Base-by-base conservation (phyloP, 1,284 basidiomycete genomes). In the Puccinia novopanici region DNA sequence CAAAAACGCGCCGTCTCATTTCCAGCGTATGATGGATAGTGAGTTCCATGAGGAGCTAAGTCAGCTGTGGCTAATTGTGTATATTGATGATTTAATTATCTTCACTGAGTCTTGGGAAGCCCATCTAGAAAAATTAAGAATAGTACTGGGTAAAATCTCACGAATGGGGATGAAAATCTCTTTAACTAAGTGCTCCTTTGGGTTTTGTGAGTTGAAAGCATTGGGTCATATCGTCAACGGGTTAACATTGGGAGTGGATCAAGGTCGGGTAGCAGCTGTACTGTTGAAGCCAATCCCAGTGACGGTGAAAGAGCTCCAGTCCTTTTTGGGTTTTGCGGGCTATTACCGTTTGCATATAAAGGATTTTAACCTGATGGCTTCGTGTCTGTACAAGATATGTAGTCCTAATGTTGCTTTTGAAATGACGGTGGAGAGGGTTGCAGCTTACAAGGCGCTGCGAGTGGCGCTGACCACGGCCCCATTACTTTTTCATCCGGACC, bases 41-140 rank as follows among this genome's bases (percentile, higher is more conserved):
- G 1, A 24, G 52, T 73, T 73, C 30, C 55, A n/a, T 45, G 9
- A 12, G 22, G 61, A 76, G 30, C 8, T 76, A 10, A 54, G 37
- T 0, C 17, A 67, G 54, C 40, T 59, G 10, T 52, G 61, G 40
- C 19, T 67, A 12, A 52, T 76, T 3, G 34, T 76, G 0, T 76
- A 76, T 40, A 76, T 76, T 9, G 75, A 76, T 54, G 61, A 76
- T 52, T 67, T 76, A 5, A 76, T 67, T 1, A 67, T 76, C 0
- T 76, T 65, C 27, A 24, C 30, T 27, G 34, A 76, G 2, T 5
- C 1, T 5, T 65, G 57, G 57, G 45, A 76, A 6, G 61, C 67
- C 3, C 61, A 76, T 27, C 6, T 63, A 10, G 15, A 52, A 0
- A 45, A 45, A 27, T 17, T 67, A n/a, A 10, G 2, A 2, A 40